A percentile compares a stretch with the other conserved stretches of the same genome.
phyloP scores from a whole-genome alignment of 306 rosid genomes.

The Dryas octopetala region DNA sequence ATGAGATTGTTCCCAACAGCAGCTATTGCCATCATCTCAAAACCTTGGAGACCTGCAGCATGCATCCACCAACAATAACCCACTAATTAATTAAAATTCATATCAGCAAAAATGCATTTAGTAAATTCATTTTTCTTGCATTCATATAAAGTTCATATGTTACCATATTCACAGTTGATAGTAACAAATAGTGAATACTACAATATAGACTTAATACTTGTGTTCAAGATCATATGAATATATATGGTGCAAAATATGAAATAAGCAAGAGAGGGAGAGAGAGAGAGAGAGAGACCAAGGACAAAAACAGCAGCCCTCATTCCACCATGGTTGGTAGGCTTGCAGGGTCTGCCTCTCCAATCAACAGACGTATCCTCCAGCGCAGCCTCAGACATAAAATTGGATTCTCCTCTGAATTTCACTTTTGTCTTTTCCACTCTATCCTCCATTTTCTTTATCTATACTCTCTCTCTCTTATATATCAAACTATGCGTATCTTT shows the following conservation, averaged over 20 bases:
- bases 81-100: not conserved
- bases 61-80: constrained; percentile 13
- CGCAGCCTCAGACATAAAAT: constrained; percentile 17
- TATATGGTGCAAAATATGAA: not conserved
- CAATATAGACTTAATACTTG: too few species aligned
- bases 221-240: not conserved
- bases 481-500: not conserved
- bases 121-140: too few species aligned
- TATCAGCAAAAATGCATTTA: too few species aligned
- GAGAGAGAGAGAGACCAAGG: constrained; percentile 47
- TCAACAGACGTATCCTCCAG: constrained; percentile 39
- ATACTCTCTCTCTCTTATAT: not conserved
- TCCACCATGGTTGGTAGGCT: constrained; percentile 54
- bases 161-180: not conserved
- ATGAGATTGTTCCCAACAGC: constrained; percentile 66
- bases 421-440: constrained; percentile 5
- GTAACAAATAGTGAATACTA: not conserved
- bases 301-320: constrained; percentile 62
- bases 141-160: not conserved
- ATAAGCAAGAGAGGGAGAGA: not conserved
- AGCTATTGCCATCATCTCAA: constrained; percentile 74
- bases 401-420: constrained; percentile 21
- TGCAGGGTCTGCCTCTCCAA: constrained; percentile 63
- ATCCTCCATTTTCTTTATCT: not conserved
- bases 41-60: constrained; percentile 57